These are phyloP conservation scores for Pseudomassariella vexata DNA, from an alignment of 2,329 filamentous ascomycete species.

Conservation along the genomic window DNA sequence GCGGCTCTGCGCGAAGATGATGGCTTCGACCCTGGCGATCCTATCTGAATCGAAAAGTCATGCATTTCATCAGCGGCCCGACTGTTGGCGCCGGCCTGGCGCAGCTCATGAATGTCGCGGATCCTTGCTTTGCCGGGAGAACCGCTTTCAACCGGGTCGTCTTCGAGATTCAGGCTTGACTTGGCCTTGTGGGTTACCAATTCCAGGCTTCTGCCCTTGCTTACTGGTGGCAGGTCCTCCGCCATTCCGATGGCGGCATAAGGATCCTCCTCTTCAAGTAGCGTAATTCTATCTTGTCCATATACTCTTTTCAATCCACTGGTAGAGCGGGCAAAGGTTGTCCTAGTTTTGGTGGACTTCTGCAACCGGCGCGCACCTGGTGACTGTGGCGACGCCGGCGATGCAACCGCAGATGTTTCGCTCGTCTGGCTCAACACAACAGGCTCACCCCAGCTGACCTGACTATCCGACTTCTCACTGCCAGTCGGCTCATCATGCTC, in stretches of 20 bases:
- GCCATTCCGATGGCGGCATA: constrained; percentile 21
- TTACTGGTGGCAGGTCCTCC: no score
- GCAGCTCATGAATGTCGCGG: constrained; percentile 59
- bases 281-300: constrained; percentile 22
- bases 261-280: constrained; percentile 24
- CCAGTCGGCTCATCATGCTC: constrained; percentile 12
- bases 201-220: constrained; percentile 25
- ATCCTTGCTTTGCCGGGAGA: constrained; percentile 43
- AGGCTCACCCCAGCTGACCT: constrained; percentile 12
- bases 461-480: constrained; percentile 9
- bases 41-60: constrained; percentile 57
- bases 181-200: constrained; percentile 17
- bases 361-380: constrained; percentile 10
- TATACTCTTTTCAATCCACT: constrained; percentile 26
- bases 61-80: constrained; percentile 61
- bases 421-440: constrained; percentile 13
- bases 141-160: constrained; percentile 38
- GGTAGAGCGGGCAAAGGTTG: constrained; percentile 19
- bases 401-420: constrained; percentile 14
- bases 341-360: constrained; percentile 12
- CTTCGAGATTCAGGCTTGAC: constrained; percentile 20
- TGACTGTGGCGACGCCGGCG: constrained; percentile 18
- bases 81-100: constrained; percentile 61
- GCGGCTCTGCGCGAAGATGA: constrained; percentile 51
- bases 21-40: constrained; percentile 37